Conservation (phyloP, 805 yeast genomes). For the Debaryomyces tyrocola region DNA sequence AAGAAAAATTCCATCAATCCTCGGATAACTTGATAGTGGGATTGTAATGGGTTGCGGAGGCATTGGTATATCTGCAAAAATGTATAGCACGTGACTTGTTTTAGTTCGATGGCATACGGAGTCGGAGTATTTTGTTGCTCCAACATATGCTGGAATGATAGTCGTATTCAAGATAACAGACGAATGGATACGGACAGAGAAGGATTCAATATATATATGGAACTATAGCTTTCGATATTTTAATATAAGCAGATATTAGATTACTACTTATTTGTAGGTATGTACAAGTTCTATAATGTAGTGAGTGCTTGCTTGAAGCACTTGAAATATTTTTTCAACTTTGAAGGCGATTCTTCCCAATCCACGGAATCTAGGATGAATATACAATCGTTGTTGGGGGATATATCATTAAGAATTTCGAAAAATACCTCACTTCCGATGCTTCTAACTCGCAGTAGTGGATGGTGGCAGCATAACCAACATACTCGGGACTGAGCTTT, state of each 20-base stretch:
- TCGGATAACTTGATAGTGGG: constrained; percentile 26
- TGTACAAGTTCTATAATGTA: constrained; percentile 1
- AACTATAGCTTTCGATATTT: background rate
- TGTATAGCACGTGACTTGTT: no score
- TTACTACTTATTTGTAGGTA: background rate
- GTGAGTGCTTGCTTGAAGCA: constrained; percentile 7
- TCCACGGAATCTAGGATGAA: constrained; percentile 9
- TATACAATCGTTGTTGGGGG: background rate
- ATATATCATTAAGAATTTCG: constrained; percentile 30
- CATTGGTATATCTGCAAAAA: background rate
- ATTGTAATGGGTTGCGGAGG: constrained; percentile 8
- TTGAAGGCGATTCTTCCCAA: constrained; percentile 14
- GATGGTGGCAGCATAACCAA: constrained; percentile 33
- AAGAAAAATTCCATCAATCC: constrained; percentile 24
- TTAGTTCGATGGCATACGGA: no score
- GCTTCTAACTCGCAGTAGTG: constrained; percentile 28
- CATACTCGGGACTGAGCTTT: constrained; percentile 17
- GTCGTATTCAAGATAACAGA: no score
- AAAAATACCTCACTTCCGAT: constrained; percentile 44
- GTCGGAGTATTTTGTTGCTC: no score
- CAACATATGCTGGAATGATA: no score
- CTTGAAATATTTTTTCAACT: constrained; percentile 4
- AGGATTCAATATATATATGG: no score
- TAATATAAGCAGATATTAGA: background rate
- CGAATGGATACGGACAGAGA: no score